Conservation (phyloP, 2,329 filamentous ascomycete genomes). For the Diplocarpon mali region DNA sequence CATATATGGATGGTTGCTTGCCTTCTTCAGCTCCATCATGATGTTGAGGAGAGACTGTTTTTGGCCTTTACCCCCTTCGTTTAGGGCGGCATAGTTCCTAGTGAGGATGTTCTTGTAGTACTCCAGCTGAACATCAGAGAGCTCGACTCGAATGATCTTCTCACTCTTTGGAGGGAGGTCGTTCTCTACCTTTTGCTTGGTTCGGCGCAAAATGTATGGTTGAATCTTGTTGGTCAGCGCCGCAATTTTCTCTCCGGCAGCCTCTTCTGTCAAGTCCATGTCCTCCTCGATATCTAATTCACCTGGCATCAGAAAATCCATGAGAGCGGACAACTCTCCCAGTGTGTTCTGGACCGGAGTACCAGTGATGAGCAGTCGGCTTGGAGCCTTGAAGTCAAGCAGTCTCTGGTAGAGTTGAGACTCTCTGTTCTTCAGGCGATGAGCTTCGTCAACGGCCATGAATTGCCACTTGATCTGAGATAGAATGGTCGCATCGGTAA, state of each 20-base stretch:
- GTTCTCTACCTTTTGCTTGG: constrained; percentile 94
- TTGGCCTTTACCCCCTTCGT: constrained; percentile 78
- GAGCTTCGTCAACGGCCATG: constrained; percentile 90
- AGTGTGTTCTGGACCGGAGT: constrained; percentile 97
- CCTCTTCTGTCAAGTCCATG: constrained; percentile 69
- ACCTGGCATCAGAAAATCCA: constrained; percentile 97
- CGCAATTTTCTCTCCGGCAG: constrained; percentile 77
- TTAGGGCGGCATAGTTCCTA: constrained; percentile 87
- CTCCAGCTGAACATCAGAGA: constrained; percentile 91
- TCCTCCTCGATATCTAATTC: constrained; percentile 85
- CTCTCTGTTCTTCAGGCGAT: constrained; percentile 91
- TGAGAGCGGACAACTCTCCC: constrained; percentile 78
- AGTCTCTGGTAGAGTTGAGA: constrained; percentile 85
- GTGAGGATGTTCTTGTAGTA: constrained; percentile 99
- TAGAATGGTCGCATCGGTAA: constrained; percentile 74
- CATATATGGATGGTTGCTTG: constrained; percentile 98
- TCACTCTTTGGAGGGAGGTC: constrained; percentile 95
- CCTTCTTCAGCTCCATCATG: constrained; percentile 99
- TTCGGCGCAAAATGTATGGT: constrained; percentile 88
- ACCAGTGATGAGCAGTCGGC: constrained; percentile 86
- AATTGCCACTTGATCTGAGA: constrained; percentile 95
- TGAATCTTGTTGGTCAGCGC: constrained; percentile 79
- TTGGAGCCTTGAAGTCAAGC: constrained; percentile 75
- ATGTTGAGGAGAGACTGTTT: constrained; percentile 95
- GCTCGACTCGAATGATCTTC: constrained; percentile 95